Evolutionary conservation across 2,329 filamentous ascomycete species (phyloP).

Genomic region (Ophiostoma ips): DNA sequence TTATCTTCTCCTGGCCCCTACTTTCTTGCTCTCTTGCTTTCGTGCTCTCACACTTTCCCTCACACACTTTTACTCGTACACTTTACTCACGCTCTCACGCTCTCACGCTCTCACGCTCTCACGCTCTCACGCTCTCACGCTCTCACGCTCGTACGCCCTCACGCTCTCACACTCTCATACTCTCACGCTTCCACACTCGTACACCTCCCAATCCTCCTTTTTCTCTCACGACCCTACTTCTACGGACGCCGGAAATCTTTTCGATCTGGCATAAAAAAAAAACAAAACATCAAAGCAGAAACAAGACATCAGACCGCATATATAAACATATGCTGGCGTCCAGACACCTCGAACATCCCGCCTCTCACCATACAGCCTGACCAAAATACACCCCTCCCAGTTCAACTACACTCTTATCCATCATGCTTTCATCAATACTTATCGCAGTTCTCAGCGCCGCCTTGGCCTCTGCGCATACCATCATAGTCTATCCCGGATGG

Average conservation of each 20-base stretch:
- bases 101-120: not conserved
- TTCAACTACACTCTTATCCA: not conserved
- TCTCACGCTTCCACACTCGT: no score
- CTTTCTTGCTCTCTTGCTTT: not conserved
- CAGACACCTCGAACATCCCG: not conserved
- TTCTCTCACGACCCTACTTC: no score
- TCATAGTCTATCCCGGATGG: conserved; percentile 78
- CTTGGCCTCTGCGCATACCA: conserved; percentile 53
- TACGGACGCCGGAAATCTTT: no score
- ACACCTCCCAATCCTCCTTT: no score
- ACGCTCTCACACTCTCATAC: no score
- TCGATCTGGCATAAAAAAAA: no score
- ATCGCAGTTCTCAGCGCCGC: conserved; percentile 31
- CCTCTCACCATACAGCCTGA: not conserved
- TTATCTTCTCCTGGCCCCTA: not conserved
- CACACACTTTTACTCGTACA: not conserved
- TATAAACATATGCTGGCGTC: no score
- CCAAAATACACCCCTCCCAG: not conserved
- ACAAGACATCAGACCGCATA: no score
- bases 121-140: no score
- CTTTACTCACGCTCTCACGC: not conserved
- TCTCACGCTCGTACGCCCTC: no score
- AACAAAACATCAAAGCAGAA: no score
- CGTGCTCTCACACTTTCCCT: not conserved
- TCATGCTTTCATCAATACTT: conserved; percentile 18